Conservation (phyloP, 208 protist species). For the Sergeia podlipaevii region DNA sequence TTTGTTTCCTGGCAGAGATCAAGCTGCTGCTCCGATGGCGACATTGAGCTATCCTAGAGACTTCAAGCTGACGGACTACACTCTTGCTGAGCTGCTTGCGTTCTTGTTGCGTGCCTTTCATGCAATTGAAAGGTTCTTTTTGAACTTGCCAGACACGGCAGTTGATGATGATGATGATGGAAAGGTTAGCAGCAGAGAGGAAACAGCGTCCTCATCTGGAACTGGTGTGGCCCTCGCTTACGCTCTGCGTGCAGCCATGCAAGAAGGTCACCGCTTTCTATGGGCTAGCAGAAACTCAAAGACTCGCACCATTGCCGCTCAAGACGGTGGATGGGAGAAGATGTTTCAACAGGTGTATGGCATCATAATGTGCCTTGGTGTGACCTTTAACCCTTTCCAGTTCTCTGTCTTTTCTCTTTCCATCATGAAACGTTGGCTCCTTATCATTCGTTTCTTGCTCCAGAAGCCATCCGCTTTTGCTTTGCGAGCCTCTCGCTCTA, state of each 20-base stretch:
- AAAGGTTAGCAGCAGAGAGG: neutral
- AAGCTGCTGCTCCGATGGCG: neutral
- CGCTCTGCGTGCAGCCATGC: neutral
- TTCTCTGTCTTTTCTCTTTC: constrained; percentile 63
- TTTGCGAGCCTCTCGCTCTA: constrained; percentile 2
- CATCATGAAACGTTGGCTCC: constrained; percentile 65
- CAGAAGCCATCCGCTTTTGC: constrained; percentile 51
- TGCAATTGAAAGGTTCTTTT: constrained; percentile 23
- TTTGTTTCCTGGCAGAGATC: neutral
- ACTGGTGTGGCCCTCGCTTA: constrained; percentile 1
- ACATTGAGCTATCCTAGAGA: constrained; percentile 45
- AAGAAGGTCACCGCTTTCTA: neutral
- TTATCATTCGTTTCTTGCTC: constrained; percentile 69
- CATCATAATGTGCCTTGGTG: constrained; percentile 71
- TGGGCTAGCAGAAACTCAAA: no score
- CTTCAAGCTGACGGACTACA: constrained; percentile 61
- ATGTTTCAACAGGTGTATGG: constrained; percentile 67
- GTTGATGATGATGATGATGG: neutral
- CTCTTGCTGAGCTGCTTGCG: constrained; percentile 44
- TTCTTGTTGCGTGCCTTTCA: constrained; percentile 43
- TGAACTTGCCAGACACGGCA: neutral
- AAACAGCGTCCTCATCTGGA: neutral
- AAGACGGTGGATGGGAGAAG: neutral
- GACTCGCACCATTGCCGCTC: no score
- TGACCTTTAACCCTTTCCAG: constrained; percentile 84